Conservation (phyloP, 305 asterid species). For the Solanum hybrid region DNA sequence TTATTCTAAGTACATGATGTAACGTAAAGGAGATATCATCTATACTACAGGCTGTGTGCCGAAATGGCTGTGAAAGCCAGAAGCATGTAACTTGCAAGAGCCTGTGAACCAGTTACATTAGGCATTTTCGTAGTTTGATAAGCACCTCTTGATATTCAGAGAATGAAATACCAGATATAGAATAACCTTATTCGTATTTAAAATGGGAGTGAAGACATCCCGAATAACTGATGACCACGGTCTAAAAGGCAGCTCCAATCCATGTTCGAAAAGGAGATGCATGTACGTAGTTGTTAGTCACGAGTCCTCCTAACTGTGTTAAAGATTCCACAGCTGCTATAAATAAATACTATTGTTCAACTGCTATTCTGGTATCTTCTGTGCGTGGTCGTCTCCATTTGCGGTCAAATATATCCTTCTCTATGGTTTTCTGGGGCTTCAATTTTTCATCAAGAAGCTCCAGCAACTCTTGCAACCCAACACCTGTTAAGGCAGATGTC, state of each 20-base stretch:
- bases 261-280: background rate
- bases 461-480: constrained; percentile 79
- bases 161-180: background rate
- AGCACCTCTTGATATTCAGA: background rate
- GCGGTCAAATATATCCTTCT: constrained; percentile 42
- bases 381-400: constrained; percentile 84
- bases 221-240: background rate
- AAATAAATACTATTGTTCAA: constrained; percentile 22
- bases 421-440: constrained; percentile 23
- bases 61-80: background rate
- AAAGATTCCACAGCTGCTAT: background rate
- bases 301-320: background rate
- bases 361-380: constrained; percentile 37
- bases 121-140: background rate
- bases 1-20: background rate
- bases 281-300: background rate
- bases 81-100: background rate
- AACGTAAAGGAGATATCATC: background rate
- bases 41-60: background rate
- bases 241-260: background rate
- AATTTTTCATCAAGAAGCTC: constrained; percentile 61
- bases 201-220: background rate
- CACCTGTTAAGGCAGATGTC: constrained; percentile 76
- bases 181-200: background rate
- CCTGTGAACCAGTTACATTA: background rate